Percentiles rank a stretch among this genome's conserved stretches.
Evolutionary conservation across 306 rosid species (phyloP).

Genomic region (Castanea sativa): DNA sequence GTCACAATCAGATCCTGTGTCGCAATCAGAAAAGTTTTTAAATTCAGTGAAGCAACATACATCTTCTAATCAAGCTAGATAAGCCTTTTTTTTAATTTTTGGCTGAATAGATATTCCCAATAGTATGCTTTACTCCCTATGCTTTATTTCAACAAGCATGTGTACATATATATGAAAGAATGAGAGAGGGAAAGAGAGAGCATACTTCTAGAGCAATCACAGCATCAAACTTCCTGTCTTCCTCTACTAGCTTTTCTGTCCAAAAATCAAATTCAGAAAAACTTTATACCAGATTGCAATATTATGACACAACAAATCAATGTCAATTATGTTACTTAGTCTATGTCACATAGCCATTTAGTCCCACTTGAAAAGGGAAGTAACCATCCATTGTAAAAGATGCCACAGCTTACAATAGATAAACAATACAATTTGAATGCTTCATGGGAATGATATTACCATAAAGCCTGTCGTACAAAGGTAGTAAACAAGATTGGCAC

Average conservation of each 20-base stretch:
- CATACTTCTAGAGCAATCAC: conserved; percentile 85
- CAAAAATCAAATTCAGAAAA: conserved; percentile 13
- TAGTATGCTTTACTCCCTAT: too few relatives aligned
- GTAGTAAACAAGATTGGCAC: conserved; percentile 27
- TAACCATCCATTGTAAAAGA: not conserved
- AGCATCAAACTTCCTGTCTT: conserved; percentile 74
- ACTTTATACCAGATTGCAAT: not conserved
- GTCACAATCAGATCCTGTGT: too few relatives aligned
- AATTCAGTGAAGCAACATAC: too few relatives aligned
- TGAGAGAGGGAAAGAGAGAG: conserved; percentile 12
- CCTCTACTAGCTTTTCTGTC: conserved; percentile 81
- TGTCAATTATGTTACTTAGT: not conserved
- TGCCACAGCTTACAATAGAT: conserved; percentile 3
- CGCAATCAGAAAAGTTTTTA: too few relatives aligned
- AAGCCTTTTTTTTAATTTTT: too few relatives aligned
- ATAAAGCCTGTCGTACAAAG: conserved; percentile 8
- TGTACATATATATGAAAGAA: not conserved
- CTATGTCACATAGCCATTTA: not conserved
- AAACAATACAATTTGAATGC: not conserved
- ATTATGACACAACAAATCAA: not conserved
- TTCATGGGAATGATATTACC: conserved; percentile 1
- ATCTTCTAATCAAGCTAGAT: too few relatives aligned
- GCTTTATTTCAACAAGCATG: not conserved
- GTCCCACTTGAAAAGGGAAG: not conserved
- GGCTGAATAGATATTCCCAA: too few relatives aligned